Evolutionary conservation across 495 filamentous ascomycete species (phyloP).

Genomic region (Aspergillus ellipticus): DNA sequence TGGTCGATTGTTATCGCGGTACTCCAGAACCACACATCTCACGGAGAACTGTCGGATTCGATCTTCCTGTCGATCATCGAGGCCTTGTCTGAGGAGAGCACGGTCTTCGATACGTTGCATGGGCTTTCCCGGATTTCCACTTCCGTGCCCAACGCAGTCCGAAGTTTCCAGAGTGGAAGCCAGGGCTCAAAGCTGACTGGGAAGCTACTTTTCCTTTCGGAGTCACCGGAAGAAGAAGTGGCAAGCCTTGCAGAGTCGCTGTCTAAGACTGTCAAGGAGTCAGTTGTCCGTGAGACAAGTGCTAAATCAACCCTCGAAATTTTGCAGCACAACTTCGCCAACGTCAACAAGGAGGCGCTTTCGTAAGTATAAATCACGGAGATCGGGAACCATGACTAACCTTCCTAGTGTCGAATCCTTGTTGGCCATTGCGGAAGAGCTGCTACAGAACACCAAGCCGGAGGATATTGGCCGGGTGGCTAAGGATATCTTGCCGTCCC

Average conservation of each 20-base stretch:
- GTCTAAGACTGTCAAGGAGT: slow-evolving; percentile 36
- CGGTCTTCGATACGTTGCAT: slow-evolving; percentile 30
- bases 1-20: slow-evolving; percentile 46
- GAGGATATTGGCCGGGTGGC: slow-evolving; percentile 26
- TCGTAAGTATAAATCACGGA: slow-evolving; percentile 33
- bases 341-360: slow-evolving; percentile 51
- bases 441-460: slow-evolving; percentile 39
- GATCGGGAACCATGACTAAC: slow-evolving; percentile 11
- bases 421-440: slow-evolving; percentile 47
- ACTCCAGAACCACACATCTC: slow-evolving; percentile 42
- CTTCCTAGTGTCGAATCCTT: slow-evolving; percentile 50
- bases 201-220: slow-evolving; percentile 53
- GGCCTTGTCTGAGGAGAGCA: slow-evolving; percentile 32
- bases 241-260: slow-evolving; percentile 47
- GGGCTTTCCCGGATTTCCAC: slow-evolving; percentile 39
- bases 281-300: slow-evolving; percentile 32
- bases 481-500: slow-evolving; percentile 47
- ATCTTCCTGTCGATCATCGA: slow-evolving; percentile 40
- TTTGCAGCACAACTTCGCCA: slow-evolving; percentile 47
- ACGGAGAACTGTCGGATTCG: slow-evolving; percentile 36
- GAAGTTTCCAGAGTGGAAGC: slow-evolving; percentile 38
- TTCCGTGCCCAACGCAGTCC: slow-evolving; percentile 32
- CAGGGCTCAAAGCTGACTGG: slow-evolving; percentile 52
- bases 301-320: slow-evolving; percentile 45
- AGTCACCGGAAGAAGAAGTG: slow-evolving; percentile 53